Evolutionary conservation across 177 flowering plant genomes (phyloP).

Genomic region (Vitis hybrid): DNA sequence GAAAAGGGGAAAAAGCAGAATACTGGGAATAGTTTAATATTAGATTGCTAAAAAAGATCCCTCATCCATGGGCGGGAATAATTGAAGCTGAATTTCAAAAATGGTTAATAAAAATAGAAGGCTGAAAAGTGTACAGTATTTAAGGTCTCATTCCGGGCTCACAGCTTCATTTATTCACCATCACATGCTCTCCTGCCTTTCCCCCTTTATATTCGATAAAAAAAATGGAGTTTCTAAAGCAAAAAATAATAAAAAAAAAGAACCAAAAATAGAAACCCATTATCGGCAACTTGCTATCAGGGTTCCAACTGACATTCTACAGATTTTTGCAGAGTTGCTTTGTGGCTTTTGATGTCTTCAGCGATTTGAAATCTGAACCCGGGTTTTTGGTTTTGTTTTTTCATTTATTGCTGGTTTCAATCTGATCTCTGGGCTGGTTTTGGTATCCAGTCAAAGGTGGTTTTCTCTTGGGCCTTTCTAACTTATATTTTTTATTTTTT

Average conservation of each 20-base stretch:
- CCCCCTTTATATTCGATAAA: neutral
- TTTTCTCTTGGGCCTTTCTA: constrained; percentile 18
- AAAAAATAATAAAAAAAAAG: neutral
- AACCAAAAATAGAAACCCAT: constrained; percentile 15
- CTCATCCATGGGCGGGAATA: constrained; percentile 19
- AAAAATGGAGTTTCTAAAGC: neutral
- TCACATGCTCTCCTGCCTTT: constrained; percentile 17
- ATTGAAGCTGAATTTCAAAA: constrained; percentile 16
- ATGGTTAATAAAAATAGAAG: constrained; percentile 10
- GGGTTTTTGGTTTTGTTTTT: constrained; percentile 6
- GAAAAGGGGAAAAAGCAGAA: neutral
- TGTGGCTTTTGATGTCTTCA: constrained; percentile 4
- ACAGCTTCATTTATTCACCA: constrained; percentile 13
- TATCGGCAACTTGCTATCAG: neutral
- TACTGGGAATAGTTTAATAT: too few relatives aligned
- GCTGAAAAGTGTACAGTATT: constrained; percentile 23
- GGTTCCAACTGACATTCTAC: constrained; percentile 25
- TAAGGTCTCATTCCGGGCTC: constrained; percentile 5
- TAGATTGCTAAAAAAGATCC: too few relatives aligned
- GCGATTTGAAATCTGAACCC: constrained; percentile 14
- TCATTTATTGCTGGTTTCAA: constrained; percentile 10
- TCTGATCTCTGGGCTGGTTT: constrained; percentile 17
- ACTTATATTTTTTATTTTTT: neutral
- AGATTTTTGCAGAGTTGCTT: constrained; percentile 18
- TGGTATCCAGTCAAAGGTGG: constrained; percentile 33